A percentile compares a stretch with the other conserved stretches of the same genome.
Evolutionary conservation across 192 early-diverging fungal species (phyloP).

Genomic region (Phlyctochytrium arcticum): DNA sequence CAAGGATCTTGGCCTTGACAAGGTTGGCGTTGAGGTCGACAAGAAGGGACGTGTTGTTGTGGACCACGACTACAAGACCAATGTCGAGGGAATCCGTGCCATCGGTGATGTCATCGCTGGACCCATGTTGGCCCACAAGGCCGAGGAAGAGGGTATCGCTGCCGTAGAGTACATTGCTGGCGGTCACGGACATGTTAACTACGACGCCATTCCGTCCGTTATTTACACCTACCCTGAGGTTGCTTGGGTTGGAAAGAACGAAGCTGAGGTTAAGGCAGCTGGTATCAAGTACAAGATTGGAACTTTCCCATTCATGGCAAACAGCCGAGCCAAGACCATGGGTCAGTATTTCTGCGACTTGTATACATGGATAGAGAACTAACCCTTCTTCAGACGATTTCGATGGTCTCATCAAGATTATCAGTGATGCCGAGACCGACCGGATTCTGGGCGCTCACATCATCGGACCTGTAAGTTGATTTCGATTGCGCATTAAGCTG

Average conservation of each 20-base stretch:
- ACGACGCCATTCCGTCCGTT: slow-evolving; percentile 94
- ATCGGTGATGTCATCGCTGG: slow-evolving; percentile 97
- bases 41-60: slow-evolving; percentile 81
- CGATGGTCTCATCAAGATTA: slow-evolving; percentile 94
- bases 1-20: slow-evolving; percentile 85
- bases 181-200: slow-evolving; percentile 98
- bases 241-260: slow-evolving; percentile 97
- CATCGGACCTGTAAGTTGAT: slow-evolving; percentile 70
- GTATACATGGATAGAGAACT: neutral
- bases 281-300: slow-evolving; percentile 88
- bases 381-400: slow-evolving; percentile 54
- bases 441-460: slow-evolving; percentile 97
- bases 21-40: slow-evolving; percentile 86
- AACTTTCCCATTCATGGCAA: slow-evolving; percentile 92
- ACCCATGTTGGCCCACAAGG: slow-evolving; percentile 99
- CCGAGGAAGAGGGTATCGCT: slow-evolving; percentile 99
- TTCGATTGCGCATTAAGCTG: neutral
- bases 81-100: slow-evolving; percentile 81
- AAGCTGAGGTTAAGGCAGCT: slow-evolving; percentile 84
- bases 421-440: slow-evolving; percentile 93
- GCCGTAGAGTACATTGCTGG: slow-evolving; percentile 87
- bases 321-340: slow-evolving; percentile 97
- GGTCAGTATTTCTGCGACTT: slow-evolving; percentile 29
- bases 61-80: slow-evolving; percentile 82
- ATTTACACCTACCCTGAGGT: slow-evolving; percentile 98